Percentiles rank a stretch among this genome's conserved stretches.
Evolutionary conservation across 106 monocot genomes (phyloP).

Genomic region (Alisma plantagoaquatica): DNA sequence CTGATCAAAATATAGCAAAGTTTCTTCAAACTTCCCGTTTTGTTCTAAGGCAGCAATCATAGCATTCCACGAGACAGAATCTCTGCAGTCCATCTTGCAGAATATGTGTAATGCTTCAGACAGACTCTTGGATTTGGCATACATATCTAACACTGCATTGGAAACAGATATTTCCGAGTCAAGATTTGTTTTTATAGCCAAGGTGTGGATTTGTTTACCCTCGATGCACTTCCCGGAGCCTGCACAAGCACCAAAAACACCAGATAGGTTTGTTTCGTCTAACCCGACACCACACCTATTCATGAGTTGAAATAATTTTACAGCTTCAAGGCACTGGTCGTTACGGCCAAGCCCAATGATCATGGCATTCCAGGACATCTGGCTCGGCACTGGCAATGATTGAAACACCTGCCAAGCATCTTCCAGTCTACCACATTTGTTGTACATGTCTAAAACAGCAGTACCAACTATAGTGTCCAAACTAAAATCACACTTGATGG

Average conservation of each 20-base stretch:
- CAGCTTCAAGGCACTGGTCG: constrained; percentile 29
- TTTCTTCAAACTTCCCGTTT: constrained; percentile 52
- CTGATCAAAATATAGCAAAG: constrained; percentile 39
- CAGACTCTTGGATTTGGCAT: constrained; percentile 70
- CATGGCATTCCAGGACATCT: constrained; percentile 77
- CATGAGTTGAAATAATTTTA: constrained; percentile 57
- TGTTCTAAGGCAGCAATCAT: constrained; percentile 78
- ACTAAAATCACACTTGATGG: constrained; percentile 52
- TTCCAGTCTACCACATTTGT: constrained; percentile 31
- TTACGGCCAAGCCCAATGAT: constrained; percentile 55
- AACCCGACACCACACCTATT: constrained; percentile 27
- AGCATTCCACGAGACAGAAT: constrained; percentile 81
- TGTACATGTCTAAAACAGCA: constrained; percentile 79
- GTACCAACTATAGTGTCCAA: constrained; percentile 73
- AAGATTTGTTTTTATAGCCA: constrained; percentile 49
- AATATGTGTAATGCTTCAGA: constrained; percentile 39
- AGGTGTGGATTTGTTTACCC: constrained; percentile 55
- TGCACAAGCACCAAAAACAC: constrained; percentile 78
- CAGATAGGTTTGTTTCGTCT: constrained; percentile 68
- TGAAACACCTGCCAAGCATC: constrained; percentile 47
- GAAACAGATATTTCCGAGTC: constrained; percentile 39
- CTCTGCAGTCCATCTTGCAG: constrained; percentile 39
- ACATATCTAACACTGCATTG: constrained; percentile 83
- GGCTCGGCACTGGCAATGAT: constrained; percentile 25
- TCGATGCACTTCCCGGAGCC: constrained; percentile 37